Evolutionary conservation across 2,329 filamentous ascomycete species (phyloP).

Genomic region (Aspergillus proliferans): DNA sequence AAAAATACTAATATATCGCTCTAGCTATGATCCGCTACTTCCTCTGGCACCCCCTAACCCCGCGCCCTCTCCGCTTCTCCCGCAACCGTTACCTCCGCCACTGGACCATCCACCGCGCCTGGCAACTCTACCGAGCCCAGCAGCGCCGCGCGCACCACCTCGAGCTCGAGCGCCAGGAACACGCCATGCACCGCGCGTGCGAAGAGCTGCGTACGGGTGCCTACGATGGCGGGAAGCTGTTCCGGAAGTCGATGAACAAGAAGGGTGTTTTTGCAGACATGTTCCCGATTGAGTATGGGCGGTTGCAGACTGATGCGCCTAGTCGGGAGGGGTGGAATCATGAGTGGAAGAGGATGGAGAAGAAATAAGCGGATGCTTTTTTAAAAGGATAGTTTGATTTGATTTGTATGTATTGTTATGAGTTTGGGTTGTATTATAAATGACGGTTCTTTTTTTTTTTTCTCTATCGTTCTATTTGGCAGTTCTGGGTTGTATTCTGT

Average conservation of each 20-base stretch:
- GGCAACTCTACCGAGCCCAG: conserved; percentile 71
- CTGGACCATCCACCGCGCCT: conserved; percentile 98
- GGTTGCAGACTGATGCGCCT: conserved; percentile 71
- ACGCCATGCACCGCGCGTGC: conserved; percentile 76
- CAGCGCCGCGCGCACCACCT: conserved; percentile 57
- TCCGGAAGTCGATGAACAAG: conserved; percentile 85
- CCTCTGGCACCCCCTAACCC: conserved; percentile 61
- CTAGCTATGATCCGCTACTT: conserved; percentile 64
- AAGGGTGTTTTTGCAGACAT: conserved; percentile 68
- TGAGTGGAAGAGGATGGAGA: conserved; percentile 65
- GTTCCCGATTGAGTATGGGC: conserved; percentile 83
- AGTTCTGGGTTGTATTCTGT: not conserved
- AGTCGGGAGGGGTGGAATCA: conserved; percentile 81
- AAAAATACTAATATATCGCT: conserved; percentile 5
- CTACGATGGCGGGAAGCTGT: conserved; percentile 57
- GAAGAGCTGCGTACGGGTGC: conserved; percentile 64
- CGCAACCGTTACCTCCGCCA: conserved; percentile 83
- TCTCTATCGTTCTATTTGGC: not conserved
- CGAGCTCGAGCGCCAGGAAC: conserved; percentile 73
- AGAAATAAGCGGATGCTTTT: conserved; percentile 9
- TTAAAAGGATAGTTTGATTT: not conserved
- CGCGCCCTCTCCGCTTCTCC: conserved; percentile 77
- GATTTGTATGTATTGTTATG: not conserved
- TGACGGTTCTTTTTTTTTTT: not conserved
- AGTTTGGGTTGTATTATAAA: not conserved